Base-by-base conservation (phyloP, 108 stramenopile genomes). In the Fistulifera solaris region DNA sequence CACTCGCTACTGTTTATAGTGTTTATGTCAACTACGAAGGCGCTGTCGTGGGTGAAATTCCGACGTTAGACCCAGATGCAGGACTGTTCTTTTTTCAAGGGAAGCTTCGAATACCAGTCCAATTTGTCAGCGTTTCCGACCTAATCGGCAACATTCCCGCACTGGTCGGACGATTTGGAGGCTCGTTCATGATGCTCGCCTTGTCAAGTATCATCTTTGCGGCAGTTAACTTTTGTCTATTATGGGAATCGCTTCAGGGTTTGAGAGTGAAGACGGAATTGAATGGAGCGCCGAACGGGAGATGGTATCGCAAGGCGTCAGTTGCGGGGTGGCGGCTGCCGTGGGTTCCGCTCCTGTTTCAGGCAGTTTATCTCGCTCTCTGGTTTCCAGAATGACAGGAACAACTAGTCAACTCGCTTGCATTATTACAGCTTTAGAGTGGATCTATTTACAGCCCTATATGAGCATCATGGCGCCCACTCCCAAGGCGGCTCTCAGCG, bases 11-110 rank as follows among this genome's bases (percentile, higher is more conserved):
- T 13, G 14, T 68, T 18, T 80, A 65, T 46, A 82, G 82, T 56
- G 72, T 81, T 48, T 56, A 71, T 10, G 61, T 46, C 46, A 68
- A 67, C 24, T 90, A 90, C 57, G 53, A 58, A 23, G 89, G 85
- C 31, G 73, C 68, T 31, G 65, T 90, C 28, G 89, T 90, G 0
- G 89, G 89, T 22, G 89, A 85, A 62, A 88, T 88, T 43, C 87
- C 87, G 22, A 27, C 61, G 3, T 21, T 75, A 1, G 78, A 67
- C 48, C 60, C 78, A 12, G 73, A 80, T 62, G 75, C 78, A 28
- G 87, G 87, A 10, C 58, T 87, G 7, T 73, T 63, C 19, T 45
- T 85, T 48, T 35, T 35, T 3, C 6, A 8, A 3, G 80, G 78
- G 27, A 18, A 61, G n/a, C 62, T 83, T 25, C 75, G 65, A 31